These are phyloP conservation scores for Skeletonema costatum DNA, from an alignment of 108 stramenopile species.

Conservation along the genomic window DNA sequence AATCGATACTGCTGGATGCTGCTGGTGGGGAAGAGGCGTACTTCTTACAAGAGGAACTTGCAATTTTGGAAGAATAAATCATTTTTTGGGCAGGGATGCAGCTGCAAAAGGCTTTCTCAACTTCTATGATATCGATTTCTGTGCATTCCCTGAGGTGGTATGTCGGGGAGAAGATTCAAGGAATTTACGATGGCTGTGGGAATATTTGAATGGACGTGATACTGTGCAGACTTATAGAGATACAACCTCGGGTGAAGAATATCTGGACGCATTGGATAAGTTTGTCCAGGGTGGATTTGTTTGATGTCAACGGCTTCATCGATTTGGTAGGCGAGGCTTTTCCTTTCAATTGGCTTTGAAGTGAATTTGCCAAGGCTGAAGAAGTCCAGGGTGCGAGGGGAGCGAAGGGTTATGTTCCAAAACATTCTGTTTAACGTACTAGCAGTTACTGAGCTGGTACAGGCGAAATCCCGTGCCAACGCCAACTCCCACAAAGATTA, in stretches of 20 bases:
- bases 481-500: not conserved
- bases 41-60: constrained; percentile 42
- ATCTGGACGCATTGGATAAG: constrained; percentile 20
- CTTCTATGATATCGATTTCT: constrained; percentile 35
- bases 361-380: not conserved
- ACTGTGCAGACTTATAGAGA: constrained; percentile 24
- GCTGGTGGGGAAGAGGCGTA: constrained; percentile 50
- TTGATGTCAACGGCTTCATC: constrained; percentile 21
- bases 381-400: constrained; percentile 6
- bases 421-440: constrained; percentile 15
- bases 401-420: constrained; percentile 21
- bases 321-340: constrained; percentile 25
- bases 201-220: constrained; percentile 45
- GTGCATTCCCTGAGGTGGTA: constrained; percentile 36
- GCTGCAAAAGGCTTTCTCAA: constrained; percentile 15
- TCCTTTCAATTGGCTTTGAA: constrained; percentile 15
- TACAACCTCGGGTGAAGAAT: not conserved
- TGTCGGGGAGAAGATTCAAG: constrained; percentile 26
- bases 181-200: constrained; percentile 40
- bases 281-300: constrained; percentile 24
- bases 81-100: constrained; percentile 22
- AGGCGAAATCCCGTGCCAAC: not conserved
- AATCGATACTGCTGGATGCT: constrained; percentile 44
- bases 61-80: constrained; percentile 47
- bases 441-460: not conserved